Percentiles rank a stretch among this genome's conserved stretches.
These are phyloP conservation scores for Phytopythium oedochilum DNA, from an alignment of 352 stramenopile species.

Conservation along the genomic window DNA sequence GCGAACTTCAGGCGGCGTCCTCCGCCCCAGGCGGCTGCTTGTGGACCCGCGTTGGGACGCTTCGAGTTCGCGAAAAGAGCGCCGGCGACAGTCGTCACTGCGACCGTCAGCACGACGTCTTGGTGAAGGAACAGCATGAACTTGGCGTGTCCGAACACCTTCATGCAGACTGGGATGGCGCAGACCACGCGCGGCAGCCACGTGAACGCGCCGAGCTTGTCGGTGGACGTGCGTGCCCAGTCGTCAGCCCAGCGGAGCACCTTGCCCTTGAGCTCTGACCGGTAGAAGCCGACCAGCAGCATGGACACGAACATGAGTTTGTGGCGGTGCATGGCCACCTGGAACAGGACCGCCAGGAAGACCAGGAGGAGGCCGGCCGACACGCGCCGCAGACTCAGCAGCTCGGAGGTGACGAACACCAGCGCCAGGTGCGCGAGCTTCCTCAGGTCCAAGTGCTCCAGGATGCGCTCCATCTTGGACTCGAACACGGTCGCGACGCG, in stretches of 20 bases:
- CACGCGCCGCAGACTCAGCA: constrained; percentile 46
- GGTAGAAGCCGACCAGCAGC: constrained; percentile 56
- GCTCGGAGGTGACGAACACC: constrained; percentile 50
- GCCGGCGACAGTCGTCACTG: constrained; percentile 32
- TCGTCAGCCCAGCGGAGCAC: constrained; percentile 21
- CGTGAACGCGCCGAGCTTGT: constrained; percentile 60
- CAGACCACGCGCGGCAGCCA: constrained; percentile 47
- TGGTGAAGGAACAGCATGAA: constrained; percentile 73
- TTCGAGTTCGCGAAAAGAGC: constrained; percentile 29
- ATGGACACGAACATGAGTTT: constrained; percentile 76
- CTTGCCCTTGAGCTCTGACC: constrained; percentile 44
- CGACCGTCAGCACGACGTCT: constrained; percentile 27
- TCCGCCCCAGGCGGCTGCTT: constrained; percentile 49
- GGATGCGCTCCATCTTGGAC: constrained; percentile 42
- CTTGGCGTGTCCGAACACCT: constrained; percentile 63
- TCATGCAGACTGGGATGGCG: constrained; percentile 57
- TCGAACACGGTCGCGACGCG: constrained; percentile 36
- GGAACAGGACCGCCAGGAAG: constrained; percentile 42
- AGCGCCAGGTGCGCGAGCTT: constrained; percentile 45
- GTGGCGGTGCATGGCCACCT: constrained; percentile 57
- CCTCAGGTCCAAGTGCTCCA: constrained; percentile 47
- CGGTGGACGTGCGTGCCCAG: constrained; percentile 56
- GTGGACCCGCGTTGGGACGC: constrained; percentile 17
- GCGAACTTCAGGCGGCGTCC: constrained; percentile 64
- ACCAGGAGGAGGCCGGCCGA: constrained; percentile 37